A percentile compares a stretch with the other conserved stretches of the same genome.
Conservation (phyloP, 768 basidiomycete species). For the Tylopilus plumbeoviolaceoides region DNA sequence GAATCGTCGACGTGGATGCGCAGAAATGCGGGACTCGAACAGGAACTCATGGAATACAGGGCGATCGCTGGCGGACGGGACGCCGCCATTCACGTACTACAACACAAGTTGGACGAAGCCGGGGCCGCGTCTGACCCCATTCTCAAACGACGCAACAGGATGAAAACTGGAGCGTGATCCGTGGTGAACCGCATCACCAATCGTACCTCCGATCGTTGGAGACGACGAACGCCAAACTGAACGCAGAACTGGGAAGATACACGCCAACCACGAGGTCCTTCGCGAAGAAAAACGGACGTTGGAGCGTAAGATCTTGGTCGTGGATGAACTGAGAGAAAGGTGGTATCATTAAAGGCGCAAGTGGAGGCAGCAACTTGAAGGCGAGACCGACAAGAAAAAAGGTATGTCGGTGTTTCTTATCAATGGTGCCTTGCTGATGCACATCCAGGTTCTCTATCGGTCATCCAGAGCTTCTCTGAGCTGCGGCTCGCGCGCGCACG, state of each 20-base stretch:
- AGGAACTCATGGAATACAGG: constrained; percentile 43
- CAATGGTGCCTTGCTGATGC: too few species aligned
- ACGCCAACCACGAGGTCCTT: constrained; percentile 64
- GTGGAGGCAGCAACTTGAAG: constrained; percentile 58
- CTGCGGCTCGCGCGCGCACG: constrained; percentile 62
- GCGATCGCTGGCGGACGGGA: constrained; percentile 40
- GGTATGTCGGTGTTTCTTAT: constrained; percentile 35
- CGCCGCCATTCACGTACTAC: constrained; percentile 40
- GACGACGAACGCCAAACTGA: constrained; percentile 51
- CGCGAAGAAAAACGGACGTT: constrained; percentile 69
- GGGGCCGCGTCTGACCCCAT: constrained; percentile 32
- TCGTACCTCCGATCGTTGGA: constrained; percentile 59
- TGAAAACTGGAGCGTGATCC: constrained; percentile 58
- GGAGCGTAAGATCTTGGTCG: constrained; percentile 45
- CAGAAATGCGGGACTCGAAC: constrained; percentile 44
- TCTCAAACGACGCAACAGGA: constrained; percentile 33
- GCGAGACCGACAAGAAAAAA: constrained; percentile 53
- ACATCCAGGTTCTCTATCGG: constrained; percentile 47
- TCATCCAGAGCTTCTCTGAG: constrained; percentile 54
- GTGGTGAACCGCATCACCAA: constrained; percentile 66
- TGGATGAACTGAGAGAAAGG: constrained; percentile 54
- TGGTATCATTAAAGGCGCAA: constrained; percentile 59
- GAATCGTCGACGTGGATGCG: constrained; percentile 47
- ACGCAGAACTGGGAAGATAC: constrained; percentile 48
- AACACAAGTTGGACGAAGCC: constrained; percentile 46